These are phyloP conservation scores for Amaranthus tricolor DNA, from an alignment of 179 eudicot genomes.

Conservation along the genomic window DNA sequence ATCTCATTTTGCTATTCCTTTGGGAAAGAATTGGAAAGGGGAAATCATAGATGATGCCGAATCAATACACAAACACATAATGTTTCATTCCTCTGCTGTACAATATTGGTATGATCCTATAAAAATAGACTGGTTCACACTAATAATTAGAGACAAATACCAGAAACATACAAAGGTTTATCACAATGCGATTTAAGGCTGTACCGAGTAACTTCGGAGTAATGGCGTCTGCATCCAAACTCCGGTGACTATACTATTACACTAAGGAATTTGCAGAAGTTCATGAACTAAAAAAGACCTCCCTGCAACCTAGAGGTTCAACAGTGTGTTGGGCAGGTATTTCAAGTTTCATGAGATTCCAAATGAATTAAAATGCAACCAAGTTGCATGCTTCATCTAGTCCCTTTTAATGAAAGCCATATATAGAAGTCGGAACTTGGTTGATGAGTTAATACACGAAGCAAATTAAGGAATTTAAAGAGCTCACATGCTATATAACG, in stretches of 20 bases:
- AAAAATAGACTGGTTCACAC: neutral
- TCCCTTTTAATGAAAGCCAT: neutral
- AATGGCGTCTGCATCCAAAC: neutral
- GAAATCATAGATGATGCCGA: neutral
- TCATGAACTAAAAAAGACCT: neutral
- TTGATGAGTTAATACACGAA: neutral
- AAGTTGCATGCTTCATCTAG: constrained; percentile 5
- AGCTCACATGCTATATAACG: neutral
- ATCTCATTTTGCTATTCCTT: too few relatives aligned
- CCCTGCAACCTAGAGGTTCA: neutral
- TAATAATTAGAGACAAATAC: neutral
- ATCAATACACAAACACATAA: constrained; percentile 5
- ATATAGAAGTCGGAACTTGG: neutral
- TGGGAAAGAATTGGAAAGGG: neutral
- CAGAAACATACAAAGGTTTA: neutral
- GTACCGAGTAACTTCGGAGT: neutral
- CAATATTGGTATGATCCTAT: constrained; percentile 11
- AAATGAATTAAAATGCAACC: neutral
- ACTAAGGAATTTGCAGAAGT: too few relatives aligned
- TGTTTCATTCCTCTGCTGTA: neutral
- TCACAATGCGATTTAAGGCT: neutral
- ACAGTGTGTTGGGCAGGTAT: neutral
- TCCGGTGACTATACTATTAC: too few relatives aligned
- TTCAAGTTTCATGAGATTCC: neutral
- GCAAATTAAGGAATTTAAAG: neutral